Evolutionary conservation across 108 stramenopile genomes (phyloP).

Genomic region (Cyclotella atomus): DNA sequence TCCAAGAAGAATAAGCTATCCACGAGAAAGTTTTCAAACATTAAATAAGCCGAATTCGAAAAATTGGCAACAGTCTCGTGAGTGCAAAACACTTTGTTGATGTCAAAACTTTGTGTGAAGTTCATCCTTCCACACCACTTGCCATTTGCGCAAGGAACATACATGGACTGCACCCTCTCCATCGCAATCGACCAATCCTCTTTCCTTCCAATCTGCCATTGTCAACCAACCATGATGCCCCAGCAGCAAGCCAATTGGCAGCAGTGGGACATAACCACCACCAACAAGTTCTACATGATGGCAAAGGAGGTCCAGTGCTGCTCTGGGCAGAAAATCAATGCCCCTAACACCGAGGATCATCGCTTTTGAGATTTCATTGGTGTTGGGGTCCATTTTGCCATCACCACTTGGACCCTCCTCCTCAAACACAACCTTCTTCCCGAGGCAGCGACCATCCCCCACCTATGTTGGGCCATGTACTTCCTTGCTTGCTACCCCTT

Average conservation of each 20-base stretch:
- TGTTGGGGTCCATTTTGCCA: background rate
- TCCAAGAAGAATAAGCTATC: too few relatives aligned
- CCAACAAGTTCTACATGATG: background rate
- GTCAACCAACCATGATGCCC: too few relatives aligned
- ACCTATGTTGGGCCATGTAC: background rate
- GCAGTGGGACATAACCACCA: background rate
- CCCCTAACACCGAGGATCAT: background rate
- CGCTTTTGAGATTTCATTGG: constrained; percentile 1
- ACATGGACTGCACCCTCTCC: too few relatives aligned
- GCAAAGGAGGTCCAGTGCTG: background rate
- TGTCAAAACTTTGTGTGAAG: too few relatives aligned
- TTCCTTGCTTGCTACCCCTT: background rate
- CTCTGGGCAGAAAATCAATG: background rate
- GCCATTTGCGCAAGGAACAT: too few relatives aligned
- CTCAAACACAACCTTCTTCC: background rate
- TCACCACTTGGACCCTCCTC: constrained; percentile 9
- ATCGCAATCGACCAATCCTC: too few relatives aligned
- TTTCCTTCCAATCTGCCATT: too few relatives aligned
- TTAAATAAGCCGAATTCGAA: too few relatives aligned
- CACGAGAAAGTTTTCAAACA: too few relatives aligned
- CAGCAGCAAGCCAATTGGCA: background rate
- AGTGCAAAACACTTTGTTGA: too few relatives aligned
- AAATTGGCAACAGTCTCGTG: too few relatives aligned
- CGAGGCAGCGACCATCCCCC: background rate
- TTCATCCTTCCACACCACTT: too few relatives aligned